Conservation (phyloP, 2,329 filamentous ascomycete species). For the Chaetomiaceae sp. region DNA sequence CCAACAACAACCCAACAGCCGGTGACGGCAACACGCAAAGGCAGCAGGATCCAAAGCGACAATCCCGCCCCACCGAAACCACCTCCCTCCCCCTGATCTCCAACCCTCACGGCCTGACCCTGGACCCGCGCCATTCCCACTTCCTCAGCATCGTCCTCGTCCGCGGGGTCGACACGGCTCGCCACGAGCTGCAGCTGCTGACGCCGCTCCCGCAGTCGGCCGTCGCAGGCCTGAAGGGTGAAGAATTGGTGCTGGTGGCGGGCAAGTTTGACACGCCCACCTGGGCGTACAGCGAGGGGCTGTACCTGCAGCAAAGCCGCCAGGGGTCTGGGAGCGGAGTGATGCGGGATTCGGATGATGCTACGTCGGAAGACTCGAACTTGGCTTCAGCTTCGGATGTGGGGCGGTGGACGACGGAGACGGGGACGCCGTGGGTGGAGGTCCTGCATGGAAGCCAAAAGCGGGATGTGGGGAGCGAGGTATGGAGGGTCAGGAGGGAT, state of each 20-base stretch:
- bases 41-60: slow-evolving; percentile 2
- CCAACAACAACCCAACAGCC: neutral
- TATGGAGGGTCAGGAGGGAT: slow-evolving; percentile 60
- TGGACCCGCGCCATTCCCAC: slow-evolving; percentile 54
- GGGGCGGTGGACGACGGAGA: neutral
- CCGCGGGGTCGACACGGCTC: slow-evolving; percentile 57
- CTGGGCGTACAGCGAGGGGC: slow-evolving; percentile 64
- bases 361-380: neutral
- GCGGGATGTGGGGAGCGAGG: slow-evolving; percentile 51
- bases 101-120: slow-evolving; percentile 44
- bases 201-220: slow-evolving; percentile 47
- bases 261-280: slow-evolving; percentile 63
- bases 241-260: slow-evolving; percentile 56
- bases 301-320: slow-evolving; percentile 35
- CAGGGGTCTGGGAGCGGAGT: neutral
- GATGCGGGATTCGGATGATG: neutral
- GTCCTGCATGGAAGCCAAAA: slow-evolving; percentile 49
- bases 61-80: neutral
- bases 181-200: slow-evolving; percentile 54
- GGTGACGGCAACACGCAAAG: neutral
- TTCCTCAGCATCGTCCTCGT: slow-evolving; percentile 61
- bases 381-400: neutral
- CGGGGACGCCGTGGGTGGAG: slow-evolving; percentile 46
- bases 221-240: slow-evolving; percentile 15
- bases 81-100: slow-evolving; percentile 48